Conservation (phyloP, 2,329 filamentous ascomycete species). For the Aspergillus fumigatus region DNA sequence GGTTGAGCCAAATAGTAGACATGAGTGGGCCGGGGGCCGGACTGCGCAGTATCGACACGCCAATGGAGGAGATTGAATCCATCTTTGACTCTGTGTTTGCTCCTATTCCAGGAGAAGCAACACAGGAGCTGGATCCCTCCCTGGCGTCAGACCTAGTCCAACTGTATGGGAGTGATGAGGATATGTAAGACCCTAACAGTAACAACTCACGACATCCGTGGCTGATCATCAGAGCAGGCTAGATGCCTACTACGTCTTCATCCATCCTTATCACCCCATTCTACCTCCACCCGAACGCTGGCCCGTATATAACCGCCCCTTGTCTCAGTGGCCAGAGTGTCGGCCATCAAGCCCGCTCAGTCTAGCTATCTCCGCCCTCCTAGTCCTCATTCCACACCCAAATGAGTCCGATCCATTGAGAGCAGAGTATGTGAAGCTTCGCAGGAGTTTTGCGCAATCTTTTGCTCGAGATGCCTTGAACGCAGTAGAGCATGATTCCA, state of each 20-base stretch:
- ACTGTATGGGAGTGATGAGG: constrained; percentile 40
- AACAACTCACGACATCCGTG: not conserved
- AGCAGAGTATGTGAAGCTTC: constrained; percentile 15
- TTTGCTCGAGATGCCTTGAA: constrained; percentile 21
- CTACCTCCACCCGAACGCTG: constrained; percentile 19
- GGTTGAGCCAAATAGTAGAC: constrained; percentile 12
- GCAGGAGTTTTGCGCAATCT: constrained; percentile 20
- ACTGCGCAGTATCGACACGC: constrained; percentile 44
- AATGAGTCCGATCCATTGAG: constrained; percentile 16
- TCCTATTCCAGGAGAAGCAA: not conserved
- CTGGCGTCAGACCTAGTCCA: constrained; percentile 28
- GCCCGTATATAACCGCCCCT: constrained; percentile 14
- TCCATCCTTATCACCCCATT: constrained; percentile 28
- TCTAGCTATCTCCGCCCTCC: constrained; percentile 25
- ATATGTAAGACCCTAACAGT: constrained; percentile 34
- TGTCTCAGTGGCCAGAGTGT: constrained; percentile 6
- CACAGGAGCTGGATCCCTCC: not conserved
- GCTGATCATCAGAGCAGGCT: constrained; percentile 14
- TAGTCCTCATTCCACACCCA: constrained; percentile 23
- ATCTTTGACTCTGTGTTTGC: constrained; percentile 41
- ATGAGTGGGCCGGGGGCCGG: constrained; percentile 46
- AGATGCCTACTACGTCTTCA: constrained; percentile 29
- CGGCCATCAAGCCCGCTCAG: constrained; percentile 21
- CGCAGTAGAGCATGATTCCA: constrained; percentile 23
- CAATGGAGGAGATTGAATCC: constrained; percentile 46